A percentile compares a stretch with the other conserved stretches of the same genome.
Conservation (phyloP, 2,329 filamentous ascomycete species). For the Fusarium sp. region DNA sequence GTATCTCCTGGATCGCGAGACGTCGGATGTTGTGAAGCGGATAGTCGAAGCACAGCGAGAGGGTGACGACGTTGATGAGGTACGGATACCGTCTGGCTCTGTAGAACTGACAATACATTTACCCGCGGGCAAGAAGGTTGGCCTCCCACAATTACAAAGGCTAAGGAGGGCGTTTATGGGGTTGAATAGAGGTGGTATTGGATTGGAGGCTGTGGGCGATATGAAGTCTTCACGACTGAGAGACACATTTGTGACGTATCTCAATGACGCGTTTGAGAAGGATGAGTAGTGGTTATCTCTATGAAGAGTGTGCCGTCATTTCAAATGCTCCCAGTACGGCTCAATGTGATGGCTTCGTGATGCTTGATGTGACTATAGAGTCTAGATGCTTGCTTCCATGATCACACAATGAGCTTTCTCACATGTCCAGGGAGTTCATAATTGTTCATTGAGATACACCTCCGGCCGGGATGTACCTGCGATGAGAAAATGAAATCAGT, state of each 20-base stretch:
- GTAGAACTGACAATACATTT: conserved; percentile 67
- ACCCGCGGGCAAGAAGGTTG: conserved; percentile 68
- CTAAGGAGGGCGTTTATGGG: conserved; percentile 80
- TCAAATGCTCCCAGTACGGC: not conserved
- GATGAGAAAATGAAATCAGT: not conserved
- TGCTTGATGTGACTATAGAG: not conserved
- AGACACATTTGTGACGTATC: conserved; percentile 71
- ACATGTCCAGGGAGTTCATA: not conserved
- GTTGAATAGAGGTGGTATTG: conserved; percentile 77
- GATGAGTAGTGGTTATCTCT: conserved; percentile 53
- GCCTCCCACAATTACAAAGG: conserved; percentile 79
- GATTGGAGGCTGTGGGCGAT: conserved; percentile 63
- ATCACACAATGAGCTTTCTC: not conserved
- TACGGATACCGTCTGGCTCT: conserved; percentile 56
- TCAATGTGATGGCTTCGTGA: not conserved
- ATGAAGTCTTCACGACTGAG: conserved; percentile 64
- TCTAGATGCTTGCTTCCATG: not conserved
- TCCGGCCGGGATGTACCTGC: not conserved
- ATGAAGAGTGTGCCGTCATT: not conserved
- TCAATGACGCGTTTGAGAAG: conserved; percentile 72
- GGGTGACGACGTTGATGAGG: conserved; percentile 67
- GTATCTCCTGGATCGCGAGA: conserved; percentile 81
- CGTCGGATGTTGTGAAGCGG: conserved; percentile 77
- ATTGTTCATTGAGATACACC: not conserved
- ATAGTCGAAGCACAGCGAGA: conserved; percentile 76